Conservation (phyloP, 306 rosid species). For the Datisca glomerata region DNA sequence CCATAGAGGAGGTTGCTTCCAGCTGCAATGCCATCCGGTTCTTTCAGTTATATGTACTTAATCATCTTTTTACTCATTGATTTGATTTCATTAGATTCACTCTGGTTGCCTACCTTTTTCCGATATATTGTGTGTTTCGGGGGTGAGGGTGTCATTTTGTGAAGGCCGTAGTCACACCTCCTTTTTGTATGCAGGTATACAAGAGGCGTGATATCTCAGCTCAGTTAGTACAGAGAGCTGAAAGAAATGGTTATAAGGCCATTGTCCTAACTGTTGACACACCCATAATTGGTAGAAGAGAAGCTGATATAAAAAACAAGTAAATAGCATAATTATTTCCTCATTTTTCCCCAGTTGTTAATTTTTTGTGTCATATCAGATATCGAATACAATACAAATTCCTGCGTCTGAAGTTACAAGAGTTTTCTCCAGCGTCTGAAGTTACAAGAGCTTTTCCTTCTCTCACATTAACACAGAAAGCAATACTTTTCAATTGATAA, state of each 20-base stretch:
- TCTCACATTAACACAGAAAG: conserved; percentile 3
- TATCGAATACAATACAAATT: too few species aligned
- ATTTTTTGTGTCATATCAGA: too few species aligned
- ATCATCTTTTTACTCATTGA: conserved; percentile 1
- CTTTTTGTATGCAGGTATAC: conserved; percentile 26
- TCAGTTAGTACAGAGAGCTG: conserved; percentile 40
- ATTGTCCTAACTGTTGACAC: conserved; percentile 47
- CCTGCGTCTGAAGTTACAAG: too few species aligned
- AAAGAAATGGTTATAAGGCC: conserved; percentile 46
- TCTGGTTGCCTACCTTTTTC: background rate
- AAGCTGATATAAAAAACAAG: conserved; percentile 60
- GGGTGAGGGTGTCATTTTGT: background rate
- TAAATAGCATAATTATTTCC: too few species aligned
- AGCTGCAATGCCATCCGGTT: conserved; percentile 66
- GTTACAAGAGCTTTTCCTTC: background rate
- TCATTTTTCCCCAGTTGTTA: background rate
- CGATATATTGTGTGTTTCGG: background rate
- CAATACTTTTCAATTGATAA: conserved; percentile 2
- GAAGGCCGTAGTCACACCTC: background rate
- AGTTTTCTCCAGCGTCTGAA: background rate
- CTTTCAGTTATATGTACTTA: conserved; percentile 53
- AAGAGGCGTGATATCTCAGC: conserved; percentile 42
- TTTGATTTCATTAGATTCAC: background rate
- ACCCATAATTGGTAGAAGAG: conserved; percentile 57
- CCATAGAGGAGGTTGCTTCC: conserved; percentile 56